Base-by-base conservation (phyloP, 371 early-diverging fungal species). In the Neoconidiobolus thromboides region DNA sequence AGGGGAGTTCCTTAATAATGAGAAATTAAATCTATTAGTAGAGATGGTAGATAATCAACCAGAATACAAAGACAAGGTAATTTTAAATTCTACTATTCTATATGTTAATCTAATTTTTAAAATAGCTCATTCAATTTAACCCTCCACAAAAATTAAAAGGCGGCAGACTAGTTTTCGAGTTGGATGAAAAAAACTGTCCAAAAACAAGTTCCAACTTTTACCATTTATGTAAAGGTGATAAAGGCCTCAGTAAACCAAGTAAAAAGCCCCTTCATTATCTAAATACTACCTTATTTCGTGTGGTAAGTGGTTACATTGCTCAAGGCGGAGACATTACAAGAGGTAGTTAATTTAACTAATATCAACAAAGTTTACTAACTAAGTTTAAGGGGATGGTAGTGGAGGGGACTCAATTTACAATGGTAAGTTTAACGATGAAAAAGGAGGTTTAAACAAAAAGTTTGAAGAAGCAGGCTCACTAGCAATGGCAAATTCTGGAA, bases 401-500 rank as follows among this genome's bases (percentile, higher is more conserved):
- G 89, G 89, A 7, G 85, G 87, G 0, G 76, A 83, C 26, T 76
- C 78, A 44, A 80, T 83, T 41, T 83, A 83, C 65, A 77, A 75
- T 47, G 71, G 76, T 26, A 77, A 74, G 61, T 89, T 89, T 66
- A 74, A 75, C 44, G 83, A 86, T 67, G 83, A 87, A 70, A 80
- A 84, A 57, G 68, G 74, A 54, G 79, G 75, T 48, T 43, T 80
- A 39, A 73, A 75, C 12, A 68, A 74, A 39, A 68, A 70, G 47
- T 76, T 76, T 54, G 71, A 69, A 48, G 61, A 65, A 37, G 47
- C 56, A 9, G 86, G 86, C 0, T 41, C 78, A 6, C 60, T 89
- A 39, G 81, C 78, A 0, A 89, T 89, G 90, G 92, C 92, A 2
- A 92, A 92, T 65, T 65, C 79, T 7, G 90, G 89, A n/a, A 80